Base-by-base conservation (phyloP, 1,284 basidiomycete genomes). In the Cutaneotrichosporon mucoides region DNA sequence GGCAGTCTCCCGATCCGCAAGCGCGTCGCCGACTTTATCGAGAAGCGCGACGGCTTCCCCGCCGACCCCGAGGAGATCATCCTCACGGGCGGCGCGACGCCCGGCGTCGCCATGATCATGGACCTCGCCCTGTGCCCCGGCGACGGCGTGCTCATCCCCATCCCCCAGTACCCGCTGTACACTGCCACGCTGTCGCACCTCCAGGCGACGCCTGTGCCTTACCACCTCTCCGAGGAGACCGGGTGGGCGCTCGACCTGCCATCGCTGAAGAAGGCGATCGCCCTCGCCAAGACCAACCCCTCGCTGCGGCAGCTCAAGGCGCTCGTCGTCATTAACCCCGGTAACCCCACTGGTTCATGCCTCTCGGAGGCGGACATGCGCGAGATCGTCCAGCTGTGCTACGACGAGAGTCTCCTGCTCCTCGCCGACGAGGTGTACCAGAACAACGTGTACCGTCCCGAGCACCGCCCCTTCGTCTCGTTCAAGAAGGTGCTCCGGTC, bases 91-190 rank as follows among this genome's bases (percentile, higher is more conserved):
- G 93, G 93, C 51, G 92, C 93, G 4, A 93, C 89, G 36, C 85
- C 86, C 11, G 94, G 92, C 53, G 92, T 97, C n/a, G 86, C 88
- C 36, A 86, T 93, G 40, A 81, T 94, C 48, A 85, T 97, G 55
- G 67, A 57, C 53, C 60, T 73, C 43, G 68, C 67, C 6, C 53
- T 73, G 10, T 53, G 63, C 12, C 54, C 59, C 33, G 69, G 70
- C 13, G 64, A 66, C 55, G 64, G 46, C 13, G 56, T 52, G 8
- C 59, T 63, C 34, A 96, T 97, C 68, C 93, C 93, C 34, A 96
- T 97, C 62, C 93, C 93, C 1, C 94, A 97, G 80, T 97, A 97
- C 75, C 93, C 93, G 0, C 83, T 97, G 11, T 95, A 96, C 79
- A 93, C 91, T 38, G 93, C 93, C 15, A 86, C 92, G 0, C 85